Base-by-base conservation (phyloP, 306 rosid species). In the Ammopiptanthus mongolicus region DNA sequence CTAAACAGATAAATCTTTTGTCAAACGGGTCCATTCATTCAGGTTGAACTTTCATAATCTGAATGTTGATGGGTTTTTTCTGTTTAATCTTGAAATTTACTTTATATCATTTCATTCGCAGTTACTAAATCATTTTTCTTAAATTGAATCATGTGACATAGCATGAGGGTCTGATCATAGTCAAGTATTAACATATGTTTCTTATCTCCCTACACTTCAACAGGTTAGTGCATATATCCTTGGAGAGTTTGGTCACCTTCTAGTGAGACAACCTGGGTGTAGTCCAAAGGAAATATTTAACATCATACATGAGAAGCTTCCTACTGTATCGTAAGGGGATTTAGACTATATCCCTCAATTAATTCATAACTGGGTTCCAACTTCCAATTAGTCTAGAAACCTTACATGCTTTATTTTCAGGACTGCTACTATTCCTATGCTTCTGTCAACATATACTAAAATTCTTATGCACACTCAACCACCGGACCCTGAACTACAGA, bases 221-320 rank as follows among this genome's bases (percentile, higher is more conserved):
- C 85, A 90, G 96, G 91, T 90, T 80, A 88, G 96, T 82, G 91
- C 96, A 41, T 90, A 90, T 79, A 74, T 90, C 80, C 87, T 88
- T 37, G 96, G 96, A 76, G 92, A 90, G 82, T 90, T 90, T 71
- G 96, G 96, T 34, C 96, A 90, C 71, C 92, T 90, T 66, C 87
- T 86, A 80, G 87, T 85, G 36, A 87, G 91, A 71, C 85, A 88
- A 61, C 92, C 96, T 65, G 92, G 92, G 28, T 86, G 86, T 66
- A 83, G 86, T 85, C 93, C 91, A 1, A 91, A 77, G 80, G 96
- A 87, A 61, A 74, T 91, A 75, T 88, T 91, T 71, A 76, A 65
- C 56, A 81, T 85, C 44, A 83, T 88, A 80, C 93, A 88, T 77
- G 93, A 87, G 80, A 88, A 88, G 87, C 91, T 88, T 80, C 96